These are phyloP conservation scores for Coix lacrymajobi DNA, from an alignment of 176 grass and related monocot genomes.

Conservation along the genomic window DNA sequence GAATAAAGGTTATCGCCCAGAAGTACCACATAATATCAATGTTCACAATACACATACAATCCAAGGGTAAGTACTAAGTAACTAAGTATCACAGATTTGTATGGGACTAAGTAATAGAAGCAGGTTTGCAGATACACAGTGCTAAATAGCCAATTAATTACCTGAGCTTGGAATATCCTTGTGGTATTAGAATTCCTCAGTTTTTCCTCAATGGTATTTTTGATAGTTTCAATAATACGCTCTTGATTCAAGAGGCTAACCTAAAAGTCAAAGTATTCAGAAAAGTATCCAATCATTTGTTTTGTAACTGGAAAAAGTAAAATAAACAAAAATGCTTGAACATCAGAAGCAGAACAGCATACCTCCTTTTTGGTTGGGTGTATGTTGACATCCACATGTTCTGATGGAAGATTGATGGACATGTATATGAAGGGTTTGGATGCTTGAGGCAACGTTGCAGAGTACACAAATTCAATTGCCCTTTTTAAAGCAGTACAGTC, in stretches of 20 bases:
- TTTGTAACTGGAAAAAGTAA: not conserved
- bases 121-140: not conserved
- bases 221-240: slow-evolving; percentile 77
- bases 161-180: slow-evolving; percentile 93
- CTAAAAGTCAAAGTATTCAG: slow-evolving; percentile 39
- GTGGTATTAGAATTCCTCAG: slow-evolving; percentile 85
- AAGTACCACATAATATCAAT: not conserved
- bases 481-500: slow-evolving; percentile 86
- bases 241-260: slow-evolving; percentile 98
- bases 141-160: slow-evolving; percentile 32
- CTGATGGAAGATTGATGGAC: slow-evolving; percentile 84
- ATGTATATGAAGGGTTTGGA: slow-evolving; percentile 98
- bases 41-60: not conserved
- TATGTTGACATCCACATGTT: slow-evolving; percentile 94
- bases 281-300: not conserved
- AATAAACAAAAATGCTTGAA: not conserved
- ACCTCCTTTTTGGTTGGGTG: slow-evolving; percentile 99
- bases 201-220: slow-evolving; percentile 68
- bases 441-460: slow-evolving; percentile 85
- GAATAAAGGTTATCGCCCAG: not conserved
- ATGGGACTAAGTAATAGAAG: not conserved
- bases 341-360: not conserved
- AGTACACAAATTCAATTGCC: slow-evolving; percentile 84
- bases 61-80: not conserved
- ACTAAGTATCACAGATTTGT: not conserved